Evolutionary conservation across 2,329 filamentous ascomycete genomes (phyloP), one percentile per base, ranked within the genome.

Genomic region (Fulvia fulva): DNA sequence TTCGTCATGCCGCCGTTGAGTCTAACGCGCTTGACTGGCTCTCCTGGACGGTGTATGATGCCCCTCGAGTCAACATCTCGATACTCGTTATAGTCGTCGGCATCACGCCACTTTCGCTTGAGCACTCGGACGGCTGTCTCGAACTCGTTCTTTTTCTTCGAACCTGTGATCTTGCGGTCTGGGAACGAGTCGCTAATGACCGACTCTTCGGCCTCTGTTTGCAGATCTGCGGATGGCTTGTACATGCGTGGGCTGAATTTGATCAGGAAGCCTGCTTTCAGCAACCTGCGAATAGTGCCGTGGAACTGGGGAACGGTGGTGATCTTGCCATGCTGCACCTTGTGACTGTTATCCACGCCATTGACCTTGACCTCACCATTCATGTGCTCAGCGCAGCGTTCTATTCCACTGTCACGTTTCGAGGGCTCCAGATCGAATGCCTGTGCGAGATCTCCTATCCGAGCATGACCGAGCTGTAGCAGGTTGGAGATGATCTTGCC

Each of bases 381-480:
- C 30, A 63, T 57, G 52, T 70, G 63, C 23, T 63, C 60, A 49
- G 57, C 56, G 26, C 61, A 60, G 28, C 58, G 59, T 25, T 71
- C 63, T 32, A 68, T 57, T 6, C 63, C 68, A 53, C 65, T 67
- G 37, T 65, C 63, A 46, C 71, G 71, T 57, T 75, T 69, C 5
- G 70, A 65, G 12, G 63, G 37, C 22, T 61, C 50, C n/a, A 76
- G 71, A 53, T 76, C 76, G 64, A 87, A 89, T 19, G 86, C 84
- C 37, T 86, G 83, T n/a, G 81, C 80, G 45, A 93, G 78, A 65
- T 91, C 87, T 44, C 80, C 82, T 32, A 92, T 80, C 69, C 84
- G 86, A 28, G 88, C 87, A 75, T 94, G 89, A 1, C 93, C 93
- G 19, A 92, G 80, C 56, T 87, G 81, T 60, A 96, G 77, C 44